phyloP scores from a whole-genome alignment of 257 asterid species.

The Plantago major region DNA sequence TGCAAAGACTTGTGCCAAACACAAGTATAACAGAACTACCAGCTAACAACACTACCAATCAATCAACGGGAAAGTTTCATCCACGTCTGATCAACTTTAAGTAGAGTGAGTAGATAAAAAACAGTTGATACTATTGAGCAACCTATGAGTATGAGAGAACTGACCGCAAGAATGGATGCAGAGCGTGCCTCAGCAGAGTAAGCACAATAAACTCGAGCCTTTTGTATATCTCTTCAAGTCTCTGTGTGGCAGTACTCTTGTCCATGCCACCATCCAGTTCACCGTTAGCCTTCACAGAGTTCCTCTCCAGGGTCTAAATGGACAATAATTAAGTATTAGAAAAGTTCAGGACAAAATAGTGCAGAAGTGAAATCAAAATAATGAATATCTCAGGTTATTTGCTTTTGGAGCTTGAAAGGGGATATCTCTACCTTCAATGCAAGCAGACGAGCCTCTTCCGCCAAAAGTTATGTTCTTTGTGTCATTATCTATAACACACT shows the following conservation, averaged over 20 bases:
- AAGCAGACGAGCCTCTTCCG: slow-evolving; percentile 77
- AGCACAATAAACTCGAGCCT: slow-evolving; percentile 93
- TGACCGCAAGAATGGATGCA: slow-evolving; percentile 94
- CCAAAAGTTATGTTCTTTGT: slow-evolving; percentile 75
- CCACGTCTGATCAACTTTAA: slow-evolving; percentile 9
- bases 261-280: slow-evolving; percentile 41
- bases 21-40: too few species aligned
- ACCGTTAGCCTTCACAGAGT: slow-evolving; percentile 43
- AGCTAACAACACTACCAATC: too few species aligned
- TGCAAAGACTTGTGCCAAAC: too few species aligned
- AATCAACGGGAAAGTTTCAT: too few species aligned
- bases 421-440: slow-evolving; percentile 61
- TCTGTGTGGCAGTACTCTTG: slow-evolving; percentile 51
- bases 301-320: slow-evolving; percentile 30
- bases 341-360: slow-evolving; percentile 12
- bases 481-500: slow-evolving; percentile 86
- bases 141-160: slow-evolving; percentile 27
- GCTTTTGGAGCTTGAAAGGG: slow-evolving; percentile 19
- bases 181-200: slow-evolving; percentile 98
- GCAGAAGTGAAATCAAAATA: slow-evolving; percentile 18
- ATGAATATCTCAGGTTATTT: slow-evolving; percentile 15
- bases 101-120: not conserved
- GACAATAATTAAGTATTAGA: slow-evolving; percentile 11
- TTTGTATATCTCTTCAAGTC: slow-evolving; percentile 84
- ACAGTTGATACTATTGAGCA: too few species aligned